Conservation (phyloP, 176 grass and related monocot species). For the Hyparrhenia diplandra region DNA sequence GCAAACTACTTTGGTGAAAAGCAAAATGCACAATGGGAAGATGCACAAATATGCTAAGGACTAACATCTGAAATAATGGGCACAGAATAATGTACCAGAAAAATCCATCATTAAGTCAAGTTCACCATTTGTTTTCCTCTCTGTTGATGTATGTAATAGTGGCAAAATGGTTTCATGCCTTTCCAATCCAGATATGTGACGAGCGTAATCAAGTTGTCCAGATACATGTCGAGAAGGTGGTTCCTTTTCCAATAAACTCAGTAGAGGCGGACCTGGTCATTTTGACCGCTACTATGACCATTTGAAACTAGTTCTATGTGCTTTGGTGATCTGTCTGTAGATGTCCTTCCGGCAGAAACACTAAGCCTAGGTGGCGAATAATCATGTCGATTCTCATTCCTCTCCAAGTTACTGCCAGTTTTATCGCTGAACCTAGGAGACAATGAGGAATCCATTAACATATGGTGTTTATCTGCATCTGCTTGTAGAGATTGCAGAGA, state of each 20-base stretch:
- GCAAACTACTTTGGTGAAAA: not conserved
- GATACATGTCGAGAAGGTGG: constrained; percentile 92
- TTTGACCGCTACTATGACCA: constrained; percentile 49
- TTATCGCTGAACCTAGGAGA: constrained; percentile 63
- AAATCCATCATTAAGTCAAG: constrained; percentile 96
- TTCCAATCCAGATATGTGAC: constrained; percentile 83
- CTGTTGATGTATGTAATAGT: constrained; percentile 82
- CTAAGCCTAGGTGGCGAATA: constrained; percentile 49
- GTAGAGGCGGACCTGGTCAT: constrained; percentile 78
- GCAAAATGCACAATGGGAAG: constrained; percentile 11
- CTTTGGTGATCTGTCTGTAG: constrained; percentile 80
- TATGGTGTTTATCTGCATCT: constrained; percentile 56
- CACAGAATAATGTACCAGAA: constrained; percentile 50
- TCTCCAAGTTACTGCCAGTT: constrained; percentile 50
- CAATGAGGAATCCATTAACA: constrained; percentile 47
- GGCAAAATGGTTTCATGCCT: constrained; percentile 97
- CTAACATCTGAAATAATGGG: constrained; percentile 11
- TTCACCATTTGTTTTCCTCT: constrained; percentile 84
- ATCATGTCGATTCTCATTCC: constrained; percentile 48
- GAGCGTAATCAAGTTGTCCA: constrained; percentile 89
- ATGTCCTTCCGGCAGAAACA: constrained; percentile 69
- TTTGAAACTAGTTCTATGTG: constrained; percentile 75
- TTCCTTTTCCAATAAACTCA: constrained; percentile 97
- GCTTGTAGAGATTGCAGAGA: constrained; percentile 52
- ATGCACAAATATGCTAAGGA: constrained; percentile 20